Base-by-base conservation (phyloP, 2,329 filamentous ascomycete genomes). In the Orbilia brochopaga region DNA sequence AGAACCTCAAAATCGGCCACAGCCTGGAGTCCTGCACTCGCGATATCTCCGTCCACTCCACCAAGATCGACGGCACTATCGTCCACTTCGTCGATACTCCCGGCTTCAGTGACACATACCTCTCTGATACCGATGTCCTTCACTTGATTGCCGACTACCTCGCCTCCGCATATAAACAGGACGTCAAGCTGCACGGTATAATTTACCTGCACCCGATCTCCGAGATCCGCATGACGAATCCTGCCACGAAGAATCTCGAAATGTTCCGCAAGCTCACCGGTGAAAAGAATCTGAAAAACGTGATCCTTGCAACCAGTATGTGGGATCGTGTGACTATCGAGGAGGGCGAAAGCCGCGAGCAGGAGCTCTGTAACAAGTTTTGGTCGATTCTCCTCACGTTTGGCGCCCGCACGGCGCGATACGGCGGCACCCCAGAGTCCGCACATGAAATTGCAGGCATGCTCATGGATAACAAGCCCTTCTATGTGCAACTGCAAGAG, bases 401-500 rank as follows among this genome's bases (percentile, higher is more conserved):
- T 35, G 74, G 74, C 4, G 75, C 76, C 8, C 56, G 64, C 15
- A 64, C 73, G 10, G 27, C 60, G 23, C 59, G 64, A n/a, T 77
- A 74, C 52, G 17, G 66, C 19, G 76, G 76, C 23, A 72, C 64
- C 13, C 23, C 46, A 1, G 69, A 72, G 7, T 74, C 70, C 10
- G 75, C 75, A 7, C 32, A 67, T 7, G 58, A 56, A 15, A 60
- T 76, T 17, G 58, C 63, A 3, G 23, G 24, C 17, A 19, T 60
- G 19, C 44, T 67, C 19, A 73, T 73, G 62, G 92, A 97, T 81
- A 97, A 96, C 76, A 92, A 96, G 80, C 85, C 92, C 24, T 83
- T 97, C 61, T 96, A 97, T 79, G 89, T 92, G 74, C 88, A 88
- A 72, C 96, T 96, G 82, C 96, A 96, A 77, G 85, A 87, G 19